These are phyloP conservation scores for Penicillium lagena DNA, from an alignment of 495 filamentous ascomycete genomes.

Conservation along the genomic window DNA sequence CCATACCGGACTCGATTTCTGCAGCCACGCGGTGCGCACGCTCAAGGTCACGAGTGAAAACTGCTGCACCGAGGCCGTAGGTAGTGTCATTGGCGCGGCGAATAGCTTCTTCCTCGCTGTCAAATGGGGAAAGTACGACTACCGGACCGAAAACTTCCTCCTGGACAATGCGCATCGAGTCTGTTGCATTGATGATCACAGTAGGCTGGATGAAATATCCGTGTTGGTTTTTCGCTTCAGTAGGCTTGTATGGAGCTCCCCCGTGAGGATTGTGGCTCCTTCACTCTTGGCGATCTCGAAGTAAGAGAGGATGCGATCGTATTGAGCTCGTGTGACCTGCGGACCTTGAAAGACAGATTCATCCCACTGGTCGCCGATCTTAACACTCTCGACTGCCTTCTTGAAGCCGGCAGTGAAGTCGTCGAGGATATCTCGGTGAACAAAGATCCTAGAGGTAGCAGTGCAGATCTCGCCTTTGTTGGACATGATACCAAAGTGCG, in stretches of 20 bases:
- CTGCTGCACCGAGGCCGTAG: constrained; percentile 78
- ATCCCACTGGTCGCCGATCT: constrained; percentile 82
- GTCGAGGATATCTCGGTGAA: constrained; percentile 81
- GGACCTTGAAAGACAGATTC: constrained; percentile 91
- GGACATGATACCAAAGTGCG: constrained; percentile 65
- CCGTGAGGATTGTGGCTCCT: constrained; percentile 73
- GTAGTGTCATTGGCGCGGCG: constrained; percentile 80
- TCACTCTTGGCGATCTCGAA: constrained; percentile 80
- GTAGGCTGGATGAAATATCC: constrained; percentile 70
- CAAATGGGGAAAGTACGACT: constrained; percentile 76
- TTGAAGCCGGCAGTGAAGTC: constrained; percentile 74
- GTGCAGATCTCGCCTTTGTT: constrained; percentile 77
- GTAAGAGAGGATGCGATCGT: constrained; percentile 79
- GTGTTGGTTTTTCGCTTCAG: constrained; percentile 34
- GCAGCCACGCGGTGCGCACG: constrained; percentile 77
- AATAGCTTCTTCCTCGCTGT: constrained; percentile 79
- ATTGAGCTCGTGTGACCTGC: constrained; percentile 87
- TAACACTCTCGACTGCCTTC: constrained; percentile 56
- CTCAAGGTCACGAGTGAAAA: constrained; percentile 79
- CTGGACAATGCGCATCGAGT: constrained; percentile 62
- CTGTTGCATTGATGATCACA: constrained; percentile 66
- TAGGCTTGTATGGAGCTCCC: constrained; percentile 68
- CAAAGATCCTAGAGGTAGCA: constrained; percentile 58
- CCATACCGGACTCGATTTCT: constrained; percentile 88
- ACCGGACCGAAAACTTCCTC: constrained; percentile 91